Evolutionary conservation across 441 rosid species (phyloP), one percentile per base, ranked within the genome.

Genomic region (Biscutella auriculata): DNA sequence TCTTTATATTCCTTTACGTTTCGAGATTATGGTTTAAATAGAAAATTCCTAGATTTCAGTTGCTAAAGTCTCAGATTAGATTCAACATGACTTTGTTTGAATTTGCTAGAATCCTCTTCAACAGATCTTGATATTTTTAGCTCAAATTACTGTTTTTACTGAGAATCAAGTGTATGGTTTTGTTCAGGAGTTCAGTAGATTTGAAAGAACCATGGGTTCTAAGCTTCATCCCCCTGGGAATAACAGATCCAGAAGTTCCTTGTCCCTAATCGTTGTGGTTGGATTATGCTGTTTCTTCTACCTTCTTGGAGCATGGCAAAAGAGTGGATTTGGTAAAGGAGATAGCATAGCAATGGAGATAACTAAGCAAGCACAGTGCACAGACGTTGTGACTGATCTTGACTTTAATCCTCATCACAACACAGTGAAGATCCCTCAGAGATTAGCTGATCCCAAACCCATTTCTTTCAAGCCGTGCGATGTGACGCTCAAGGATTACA

Each of bases 321-420:
- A 87, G 40, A 93, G 99, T 59, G 99, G 99, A 2, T 93, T 89
- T 21, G 99, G 99, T 30, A 93, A 93, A 73, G 99, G 97, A 27
- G 99, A 93, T 58, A 85, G 89, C 41, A 93, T 89, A 54, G 99
- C 99, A 60, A 60, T 85, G 59, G 83, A 82, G 69, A 81, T 93
- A 49, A 85, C 96, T 0, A 87, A 87, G 58, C 97, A 0, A 83
- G 73, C n/a, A n/a, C n/a, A n/a, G n/a, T n/a, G n/a, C n/a, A n/a
- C n/a, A n/a, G n/a, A n/a, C n/a, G n/a, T n/a, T n/a, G n/a, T n/a
- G n/a, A n/a, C n/a, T n/a, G n/a, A n/a, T n/a, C 60, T 77, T 93
- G 50, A 74, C 51, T 93, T 93, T 48, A 97, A 93, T 72, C 87
- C 95, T 16, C 99, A 89, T 52, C 99, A 93, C 60, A 76, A 87